Percentiles rank a stretch among this genome's conserved stretches.
These are phyloP conservation scores for Ocimum tenuiflorum DNA, from an alignment of 257 asterid genomes.

Conservation along the genomic window DNA sequence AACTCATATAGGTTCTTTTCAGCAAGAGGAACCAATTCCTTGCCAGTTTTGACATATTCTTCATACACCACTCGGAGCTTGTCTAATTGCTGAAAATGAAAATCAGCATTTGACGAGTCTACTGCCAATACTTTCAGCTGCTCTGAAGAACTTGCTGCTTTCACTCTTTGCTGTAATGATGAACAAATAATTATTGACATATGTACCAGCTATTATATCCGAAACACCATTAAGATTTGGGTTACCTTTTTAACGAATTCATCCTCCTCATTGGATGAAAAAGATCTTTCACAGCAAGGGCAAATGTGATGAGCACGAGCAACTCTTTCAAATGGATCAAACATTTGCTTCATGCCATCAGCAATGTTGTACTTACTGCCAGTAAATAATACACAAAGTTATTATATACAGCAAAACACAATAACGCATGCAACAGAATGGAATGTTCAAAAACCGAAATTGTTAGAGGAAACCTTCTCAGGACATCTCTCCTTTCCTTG, in stretches of 20 bases:
- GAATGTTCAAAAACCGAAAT: not conserved
- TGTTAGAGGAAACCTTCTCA: conserved; percentile 45
- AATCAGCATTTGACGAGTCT: conserved; percentile 62
- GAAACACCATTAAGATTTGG: conserved; percentile 7
- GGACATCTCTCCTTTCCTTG: conserved; percentile 58
- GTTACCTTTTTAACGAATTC: conserved; percentile 78
- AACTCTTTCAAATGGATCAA: conserved; percentile 66
- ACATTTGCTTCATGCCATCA: conserved; percentile 64
- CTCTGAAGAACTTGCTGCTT: conserved; percentile 56
- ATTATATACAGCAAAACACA: conserved; percentile 3
- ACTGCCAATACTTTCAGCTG: conserved; percentile 43
- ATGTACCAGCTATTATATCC: not conserved
- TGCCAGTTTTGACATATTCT: conserved; percentile 59
- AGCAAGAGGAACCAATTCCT: conserved; percentile 72
- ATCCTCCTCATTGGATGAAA: conserved; percentile 84
- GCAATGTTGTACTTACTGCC: conserved; percentile 55
- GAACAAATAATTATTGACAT: conserved; percentile 7
- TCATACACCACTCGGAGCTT: conserved; percentile 71
- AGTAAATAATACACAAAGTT: not conserved
- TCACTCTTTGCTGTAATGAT: conserved; percentile 65
- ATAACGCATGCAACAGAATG: conserved; percentile 1
- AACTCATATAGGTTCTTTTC: conserved; percentile 59
- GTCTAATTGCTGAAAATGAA: conserved; percentile 81
- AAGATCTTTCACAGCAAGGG: conserved; percentile 90
- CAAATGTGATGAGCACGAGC: conserved; percentile 89